Evolutionary conservation across 2,329 filamentous ascomycete species (phyloP), one percentile per base, ranked within the genome.

Genomic region (Tolypocladium capitatum): DNA sequence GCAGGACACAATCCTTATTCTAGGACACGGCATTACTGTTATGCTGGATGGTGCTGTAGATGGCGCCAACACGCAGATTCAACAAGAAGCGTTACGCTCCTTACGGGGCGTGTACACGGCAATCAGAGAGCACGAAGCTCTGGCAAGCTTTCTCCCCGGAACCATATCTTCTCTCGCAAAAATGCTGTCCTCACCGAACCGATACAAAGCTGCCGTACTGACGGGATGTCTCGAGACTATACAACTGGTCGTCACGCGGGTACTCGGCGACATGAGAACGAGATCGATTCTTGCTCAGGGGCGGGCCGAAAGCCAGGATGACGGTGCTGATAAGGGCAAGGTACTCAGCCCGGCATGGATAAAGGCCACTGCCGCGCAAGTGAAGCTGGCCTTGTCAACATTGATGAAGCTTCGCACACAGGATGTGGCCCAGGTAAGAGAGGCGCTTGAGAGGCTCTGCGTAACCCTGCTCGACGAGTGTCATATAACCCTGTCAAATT

Each of bases 101-200:
- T 61, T 96, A 2, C 67, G 76, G 45, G 68, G 76, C 1, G 67
- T 92, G 8, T 78, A 81, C 53, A 58, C 63, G 7, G 77, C 80
- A 21, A 73, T 95, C 40, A 80, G 75, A 46, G 84, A 92, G 56
- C 76, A 76, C 43, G 76, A 84, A n/a, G 80, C 86, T 2, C 70
- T 94, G 48, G 86, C 88, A 10, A 90, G 79, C 51, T 92, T 98
- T 58, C 72, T 97, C 38, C 92, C 94, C 0, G 88, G 90, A 10
- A 87, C 87, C 0, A 78, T 95, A 0, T 97, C 92, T 3, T 80
- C 81, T 1, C 68, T 98, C 24, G 82, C 84, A 2, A 90, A 84
- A 57, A 69, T 88, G 0, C 67, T 94, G 45, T 83, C 84, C 5
- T 80, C 80, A 1, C 84, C 82, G 0, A 78, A 76, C 36, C 73